Evolutionary conservation across 495 filamentous ascomycete genomes (phyloP), one percentile per base, ranked within the genome.

Genomic region (Lineolata rhizophorae): DNA sequence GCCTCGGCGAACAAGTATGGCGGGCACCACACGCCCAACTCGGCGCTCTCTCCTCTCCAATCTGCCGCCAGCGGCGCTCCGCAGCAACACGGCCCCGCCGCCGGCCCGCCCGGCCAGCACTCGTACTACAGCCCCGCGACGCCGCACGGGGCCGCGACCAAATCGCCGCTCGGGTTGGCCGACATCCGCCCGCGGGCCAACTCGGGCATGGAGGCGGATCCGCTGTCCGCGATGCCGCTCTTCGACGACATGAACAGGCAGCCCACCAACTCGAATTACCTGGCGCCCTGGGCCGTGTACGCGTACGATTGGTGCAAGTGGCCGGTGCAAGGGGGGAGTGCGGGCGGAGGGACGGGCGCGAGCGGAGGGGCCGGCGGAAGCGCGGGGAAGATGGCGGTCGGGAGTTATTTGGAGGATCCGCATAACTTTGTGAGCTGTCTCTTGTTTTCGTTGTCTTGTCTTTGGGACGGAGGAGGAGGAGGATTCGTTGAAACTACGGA

Each of bases 291-390:
- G 80, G 72, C 80, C 22, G 73, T 90, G 24, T 95, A 93, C 52
- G 84, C 90, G 5, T 78, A 90, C 39, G 90, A 99, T 58, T 99
- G 90, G 90, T 99, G 87, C 53, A 95, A 95, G 55, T 99, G 90
- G 90, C 65, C 74, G n/a, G 69, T 84, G 1, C 65, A 66, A 19
- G 55, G 71, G 31, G n/a, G n/a, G n/a, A n/a, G n/a, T n/a, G n/a
- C n/a, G n/a, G 9, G 17, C 17, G 28, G 28, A 8, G 14, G 14
- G 6, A 30, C 8, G 8, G 17, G 9, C 8, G 8, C 22, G 8
- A 12, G 22, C 12, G 22, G 22, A 26, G 22, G 22, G 12, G 6
- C 6, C 6, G 81, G 79, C 33, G 39, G 39, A 27, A 45, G 49
- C 22, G 71, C 67, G 6, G 87, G 87, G 15, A 95, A 94, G 47